Conservation (phyloP, 768 basidiomycete species). For the Leccinum subgranulosum region DNA sequence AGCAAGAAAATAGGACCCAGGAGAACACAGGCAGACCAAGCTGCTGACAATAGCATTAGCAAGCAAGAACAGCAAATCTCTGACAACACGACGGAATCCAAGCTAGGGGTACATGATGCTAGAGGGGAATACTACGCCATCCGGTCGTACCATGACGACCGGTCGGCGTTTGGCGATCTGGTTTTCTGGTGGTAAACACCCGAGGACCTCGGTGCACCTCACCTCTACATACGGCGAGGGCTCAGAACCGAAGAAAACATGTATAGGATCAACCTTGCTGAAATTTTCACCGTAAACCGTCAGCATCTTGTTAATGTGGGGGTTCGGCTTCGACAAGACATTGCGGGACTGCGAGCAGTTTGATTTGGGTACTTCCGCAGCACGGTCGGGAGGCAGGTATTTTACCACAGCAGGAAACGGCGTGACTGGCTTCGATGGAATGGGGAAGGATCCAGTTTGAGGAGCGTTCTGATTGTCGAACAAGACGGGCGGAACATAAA, state of each 20-base stretch:
- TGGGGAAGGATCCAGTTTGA: conserved; percentile 69
- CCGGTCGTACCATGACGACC: conserved; percentile 76
- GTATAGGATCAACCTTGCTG: conserved; percentile 75
- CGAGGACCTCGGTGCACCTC: conserved; percentile 81
- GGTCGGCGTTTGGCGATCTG: conserved; percentile 68
- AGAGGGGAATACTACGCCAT: conserved; percentile 87
- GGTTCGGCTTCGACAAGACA: conserved; percentile 72
- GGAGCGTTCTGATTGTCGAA: conserved; percentile 78
- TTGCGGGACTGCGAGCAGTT: conserved; percentile 65
- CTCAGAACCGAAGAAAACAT: conserved; percentile 84
- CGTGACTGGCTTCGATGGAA: conserved; percentile 79
- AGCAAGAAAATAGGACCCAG: conserved; percentile 20
- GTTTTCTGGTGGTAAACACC: conserved; percentile 74
- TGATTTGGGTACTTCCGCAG: conserved; percentile 76
- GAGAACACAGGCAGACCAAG: conserved; percentile 24
- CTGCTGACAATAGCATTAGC: conserved; percentile 26
- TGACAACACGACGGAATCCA: conserved; percentile 4
- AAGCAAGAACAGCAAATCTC: conserved; percentile 15
- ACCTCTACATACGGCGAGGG: conserved; percentile 86
- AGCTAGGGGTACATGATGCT: conserved; percentile 74
- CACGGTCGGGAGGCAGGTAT: conserved; percentile 87
- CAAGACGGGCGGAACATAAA: conserved; percentile 83
- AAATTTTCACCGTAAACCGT: conserved; percentile 91
- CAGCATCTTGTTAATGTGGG: conserved; percentile 74
- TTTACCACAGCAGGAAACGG: conserved; percentile 86